Evolutionary conservation across 305 asterid species (phyloP), one percentile per base, ranked within the genome.

Genomic region (Rubia balearica): DNA sequence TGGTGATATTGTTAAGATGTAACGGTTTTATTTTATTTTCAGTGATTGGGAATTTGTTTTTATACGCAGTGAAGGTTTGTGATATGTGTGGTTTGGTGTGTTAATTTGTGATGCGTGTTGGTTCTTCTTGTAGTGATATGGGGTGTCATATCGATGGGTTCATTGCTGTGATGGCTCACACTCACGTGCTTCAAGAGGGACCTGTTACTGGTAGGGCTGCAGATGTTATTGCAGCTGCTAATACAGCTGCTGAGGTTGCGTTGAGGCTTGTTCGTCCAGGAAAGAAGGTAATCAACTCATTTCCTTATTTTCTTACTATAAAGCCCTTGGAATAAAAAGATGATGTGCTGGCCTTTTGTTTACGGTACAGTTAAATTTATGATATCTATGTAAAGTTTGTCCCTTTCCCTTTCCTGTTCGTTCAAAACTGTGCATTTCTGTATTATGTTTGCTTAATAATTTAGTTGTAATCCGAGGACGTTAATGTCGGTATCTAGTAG

Each of bases 81-180:
- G 13, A 51, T 63, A 51, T 56, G 55, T 56, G 65, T 61, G 14
- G 19, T 19, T 42, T 65, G 24, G 55, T 64, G 45, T 51, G 17
- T 40, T 60, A 13, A 48, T 22, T 12, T 46, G 21, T 49, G 57
- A 49, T 17, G 22, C 16, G 57, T 16, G 21, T 49, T 49, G 21
- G 13, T 7, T 1, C 48, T 73, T 61, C 61, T 55, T 80, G 81
- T 88, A 89, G 92, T 72, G 96, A 89, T 72, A 82, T 89, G 90
- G 96, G 96, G 22, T 89, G 96, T 75, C 92, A 89, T 67, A 83
- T 84, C 41, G 91, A 88, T 81, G 91, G 91, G 3, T 86, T 88
- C 70, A 88, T 88, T 71, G 88, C 88, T 43, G 87, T 86, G 33
- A 87, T 88, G 75, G 95, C 89, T 8, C 81, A 81, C 62, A 78